Percentiles rank a stretch among this genome's conserved stretches.
These are phyloP conservation scores for Candida glucosophila DNA, from an alignment of 1,139 yeast species.

Conservation along the genomic window DNA sequence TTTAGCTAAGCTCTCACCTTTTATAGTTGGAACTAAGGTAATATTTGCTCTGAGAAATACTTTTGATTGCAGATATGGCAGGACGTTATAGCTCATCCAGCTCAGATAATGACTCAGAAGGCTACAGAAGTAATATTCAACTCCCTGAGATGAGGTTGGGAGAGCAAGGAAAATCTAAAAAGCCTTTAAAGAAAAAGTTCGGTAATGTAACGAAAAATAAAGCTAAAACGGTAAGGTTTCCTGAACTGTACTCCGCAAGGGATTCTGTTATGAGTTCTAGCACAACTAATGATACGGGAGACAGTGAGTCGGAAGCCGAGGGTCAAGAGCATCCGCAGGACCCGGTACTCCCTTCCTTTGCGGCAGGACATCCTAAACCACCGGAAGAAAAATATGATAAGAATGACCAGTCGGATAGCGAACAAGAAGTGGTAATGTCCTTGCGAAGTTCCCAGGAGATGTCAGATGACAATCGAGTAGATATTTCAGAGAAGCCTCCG, in stretches of 20 bases:
- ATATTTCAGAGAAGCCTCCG: too few relatives aligned
- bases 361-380: too few relatives aligned
- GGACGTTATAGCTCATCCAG: constrained; percentile 5
- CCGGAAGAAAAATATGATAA: too few relatives aligned
- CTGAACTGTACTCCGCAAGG: constrained; percentile 19
- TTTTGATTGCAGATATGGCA: too few relatives aligned
- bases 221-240: constrained; percentile 20
- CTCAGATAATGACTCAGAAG: constrained; percentile 16
- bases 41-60: too few relatives aligned
- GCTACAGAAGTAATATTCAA: constrained; percentile 15
- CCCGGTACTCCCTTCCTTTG: constrained; percentile 11
- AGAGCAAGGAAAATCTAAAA: constrained; percentile 15
- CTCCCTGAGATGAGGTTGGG: constrained; percentile 20
- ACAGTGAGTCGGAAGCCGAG: constrained; percentile 10
- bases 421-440: too few relatives aligned
- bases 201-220: constrained; percentile 26
- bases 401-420: too few relatives aligned
- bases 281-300: constrained; percentile 17
- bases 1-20: too few relatives aligned
- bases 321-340: constrained; percentile 6
- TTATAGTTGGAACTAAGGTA: too few relatives aligned
- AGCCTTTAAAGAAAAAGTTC: constrained; percentile 14
- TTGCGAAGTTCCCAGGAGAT: too few relatives aligned
- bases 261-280: constrained; percentile 18
- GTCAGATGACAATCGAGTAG: too few relatives aligned